Conservation (phyloP, 2,329 filamentous ascomycete species). For the Aspergillus texensis region DNA sequence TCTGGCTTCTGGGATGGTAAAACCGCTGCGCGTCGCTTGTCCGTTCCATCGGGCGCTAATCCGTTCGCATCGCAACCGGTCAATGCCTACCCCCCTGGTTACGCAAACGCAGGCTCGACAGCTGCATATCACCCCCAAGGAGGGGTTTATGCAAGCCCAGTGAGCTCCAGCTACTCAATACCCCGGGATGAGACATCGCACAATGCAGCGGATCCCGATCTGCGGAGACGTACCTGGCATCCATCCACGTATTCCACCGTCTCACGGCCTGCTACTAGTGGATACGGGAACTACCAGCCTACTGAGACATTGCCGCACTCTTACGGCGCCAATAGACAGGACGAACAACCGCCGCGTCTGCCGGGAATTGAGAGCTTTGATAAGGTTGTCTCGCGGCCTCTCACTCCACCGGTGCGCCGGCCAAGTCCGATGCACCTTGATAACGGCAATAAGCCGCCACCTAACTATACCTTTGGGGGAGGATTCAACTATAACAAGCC, state of each 20-base stretch:
- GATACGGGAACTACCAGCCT: conserved; percentile 74
- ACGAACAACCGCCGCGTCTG: conserved; percentile 66
- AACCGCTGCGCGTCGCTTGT: conserved; percentile 73
- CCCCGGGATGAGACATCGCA: conserved; percentile 38
- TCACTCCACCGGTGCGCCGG: conserved; percentile 65
- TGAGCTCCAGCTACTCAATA: conserved; percentile 59
- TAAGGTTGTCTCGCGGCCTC: conserved; percentile 61
- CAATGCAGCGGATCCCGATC: conserved; percentile 67
- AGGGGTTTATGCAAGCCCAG: conserved; percentile 68
- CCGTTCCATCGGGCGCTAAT: conserved; percentile 74
- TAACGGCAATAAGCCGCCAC: conserved; percentile 42
- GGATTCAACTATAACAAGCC: conserved; percentile 40
- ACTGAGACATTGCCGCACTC: conserved; percentile 64
- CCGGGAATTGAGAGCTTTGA: conserved; percentile 94
- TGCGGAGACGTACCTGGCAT: conserved; percentile 88
- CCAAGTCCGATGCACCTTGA: conserved; percentile 81
- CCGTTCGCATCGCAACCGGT: conserved; percentile 71
- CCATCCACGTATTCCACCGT: conserved; percentile 68
- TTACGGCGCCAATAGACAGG: conserved; percentile 55
- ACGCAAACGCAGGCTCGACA: conserved; percentile 58
- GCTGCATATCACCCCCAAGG: conserved; percentile 60
- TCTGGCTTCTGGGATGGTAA: conserved; percentile 73
- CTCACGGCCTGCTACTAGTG: conserved; percentile 68
- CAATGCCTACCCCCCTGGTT: conserved; percentile 58
- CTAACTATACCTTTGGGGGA: conserved; percentile 33